Evolutionary conservation across 179 eudicot species (phyloP).

Genomic region (Amaranthus tricolor): DNA sequence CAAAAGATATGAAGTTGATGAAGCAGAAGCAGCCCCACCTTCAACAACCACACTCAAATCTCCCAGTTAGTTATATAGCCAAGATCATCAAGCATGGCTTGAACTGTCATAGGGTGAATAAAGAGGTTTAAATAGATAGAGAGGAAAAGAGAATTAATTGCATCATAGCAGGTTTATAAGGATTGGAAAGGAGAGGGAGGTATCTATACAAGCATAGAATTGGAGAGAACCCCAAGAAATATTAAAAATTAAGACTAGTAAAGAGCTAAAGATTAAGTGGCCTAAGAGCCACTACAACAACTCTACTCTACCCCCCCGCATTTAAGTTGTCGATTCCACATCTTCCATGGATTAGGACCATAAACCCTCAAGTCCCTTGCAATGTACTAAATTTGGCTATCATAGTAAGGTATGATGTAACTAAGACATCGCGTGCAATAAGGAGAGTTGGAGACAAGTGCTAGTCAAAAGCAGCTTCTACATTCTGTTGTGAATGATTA

Average conservation of each 20-base stretch:
- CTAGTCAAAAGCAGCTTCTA: background rate
- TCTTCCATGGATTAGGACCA: background rate
- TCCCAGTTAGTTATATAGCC: background rate
- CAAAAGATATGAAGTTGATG: background rate
- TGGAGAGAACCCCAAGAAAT: background rate
- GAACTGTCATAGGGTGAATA: background rate
- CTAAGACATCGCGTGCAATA: background rate
- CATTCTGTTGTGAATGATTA: background rate
- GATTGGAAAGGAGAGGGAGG: background rate
- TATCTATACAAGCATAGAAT: background rate
- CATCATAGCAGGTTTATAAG: background rate
- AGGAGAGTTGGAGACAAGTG: no score
- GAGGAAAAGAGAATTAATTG: background rate
- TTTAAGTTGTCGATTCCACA: background rate
- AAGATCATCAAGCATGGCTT: background rate
- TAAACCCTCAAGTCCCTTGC: background rate
- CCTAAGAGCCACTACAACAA: background rate
- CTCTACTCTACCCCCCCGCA: background rate
- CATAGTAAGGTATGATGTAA: background rate
- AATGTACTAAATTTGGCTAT: background rate
- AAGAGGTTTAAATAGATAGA: background rate
- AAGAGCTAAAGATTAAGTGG: background rate
- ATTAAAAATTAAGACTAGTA: background rate
- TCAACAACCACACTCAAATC: background rate
- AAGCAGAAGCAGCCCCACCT: background rate